A percentile compares a stretch with the other conserved stretches of the same genome.
These are phyloP conservation scores for Beauveria asiatica DNA, from an alignment of 2,329 filamentous ascomycete genomes.

Conservation along the genomic window DNA sequence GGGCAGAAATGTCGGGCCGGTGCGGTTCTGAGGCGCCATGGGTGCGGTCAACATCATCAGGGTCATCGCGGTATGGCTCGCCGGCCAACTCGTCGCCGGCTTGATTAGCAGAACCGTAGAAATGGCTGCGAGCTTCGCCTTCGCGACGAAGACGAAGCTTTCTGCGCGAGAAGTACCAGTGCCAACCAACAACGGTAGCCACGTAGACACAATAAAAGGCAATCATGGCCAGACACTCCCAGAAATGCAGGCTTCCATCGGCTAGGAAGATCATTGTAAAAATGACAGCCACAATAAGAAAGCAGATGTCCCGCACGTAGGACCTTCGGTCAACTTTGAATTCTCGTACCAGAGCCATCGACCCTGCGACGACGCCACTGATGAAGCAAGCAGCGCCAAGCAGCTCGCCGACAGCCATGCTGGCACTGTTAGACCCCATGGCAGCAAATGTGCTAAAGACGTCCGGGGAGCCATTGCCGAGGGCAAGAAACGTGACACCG, in stretches of 20 bases:
- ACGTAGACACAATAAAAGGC: slow-evolving; percentile 89
- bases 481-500: slow-evolving; percentile 90
- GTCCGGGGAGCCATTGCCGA: slow-evolving; percentile 96
- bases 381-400: slow-evolving; percentile 95
- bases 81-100: slow-evolving; percentile 43
- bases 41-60: slow-evolving; percentile 25
- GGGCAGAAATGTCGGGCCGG: slow-evolving; percentile 30
- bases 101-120: slow-evolving; percentile 44
- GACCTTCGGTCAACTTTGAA: slow-evolving; percentile 85
- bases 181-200: slow-evolving; percentile 78
- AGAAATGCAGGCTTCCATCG: slow-evolving; percentile 74
- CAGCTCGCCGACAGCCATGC: slow-evolving; percentile 88
- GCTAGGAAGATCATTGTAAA: slow-evolving; percentile 84
- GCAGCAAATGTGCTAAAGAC: slow-evolving; percentile 98
- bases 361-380: slow-evolving; percentile 88
- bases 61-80: slow-evolving; percentile 57
- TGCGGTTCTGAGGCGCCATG: slow-evolving; percentile 13
- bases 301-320: slow-evolving; percentile 84
- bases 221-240: slow-evolving; percentile 90
- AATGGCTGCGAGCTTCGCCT: slow-evolving; percentile 65
- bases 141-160: slow-evolving; percentile 55
- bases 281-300: slow-evolving; percentile 78
- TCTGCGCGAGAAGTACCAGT: slow-evolving; percentile 68
- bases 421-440: slow-evolving; percentile 95
- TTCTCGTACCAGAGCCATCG: slow-evolving; percentile 93